Base-by-base conservation (phyloP, 2,329 filamentous ascomycete genomes). In the Lasiodiplodia gonubiensis region DNA sequence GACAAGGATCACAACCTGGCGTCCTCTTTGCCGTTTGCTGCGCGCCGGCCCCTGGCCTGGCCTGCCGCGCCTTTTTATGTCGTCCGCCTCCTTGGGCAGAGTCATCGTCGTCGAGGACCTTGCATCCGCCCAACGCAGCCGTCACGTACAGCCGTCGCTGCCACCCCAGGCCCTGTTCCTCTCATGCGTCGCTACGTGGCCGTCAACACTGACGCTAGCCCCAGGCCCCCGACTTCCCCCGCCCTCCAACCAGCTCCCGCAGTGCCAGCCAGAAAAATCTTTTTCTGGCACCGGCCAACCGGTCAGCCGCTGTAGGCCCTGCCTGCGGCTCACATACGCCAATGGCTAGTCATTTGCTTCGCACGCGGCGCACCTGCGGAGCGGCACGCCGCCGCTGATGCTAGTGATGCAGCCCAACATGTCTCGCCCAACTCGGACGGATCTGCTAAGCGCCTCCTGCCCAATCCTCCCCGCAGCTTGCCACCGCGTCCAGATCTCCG, bases 391-490 rank as follows among this genome's bases (percentile, higher is more conserved):
- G 57, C 57, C 39, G 57, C 54, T n/a, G 57, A 30, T 63, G 59
- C 59, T 63, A 49, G 39, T 46, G 42, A 63, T 54, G 65, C 65
- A 67, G 65, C 54, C 46, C 65, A 61, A 60, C 59, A 48, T 67
- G 30, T 53, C 65, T 60, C 23, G 65, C 46, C 49, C 59, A 51
- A 63, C 59, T 51, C 25, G 30, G 21, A 23, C 42, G 12, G 46
- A 37, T 63, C 46, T 30, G 49, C 59, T 63, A 52, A 51, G 59
- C 59, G 59, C 59, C 30, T n/a, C 46, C 27, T 35, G 59, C 59
- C 59, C 46, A 51, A 63, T 63, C 11, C 46, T 37, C 30, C 59
- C 21, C 59, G 21, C 59, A 16, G 59, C 46, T 37, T 37, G 59
- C 59, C 59, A 37, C 30, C 46, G 11, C 21, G 35, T 63, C 46